Evolutionary conservation across 2,329 filamentous ascomycete genomes (phyloP).

Genomic region (Penicillium crustosum): DNA sequence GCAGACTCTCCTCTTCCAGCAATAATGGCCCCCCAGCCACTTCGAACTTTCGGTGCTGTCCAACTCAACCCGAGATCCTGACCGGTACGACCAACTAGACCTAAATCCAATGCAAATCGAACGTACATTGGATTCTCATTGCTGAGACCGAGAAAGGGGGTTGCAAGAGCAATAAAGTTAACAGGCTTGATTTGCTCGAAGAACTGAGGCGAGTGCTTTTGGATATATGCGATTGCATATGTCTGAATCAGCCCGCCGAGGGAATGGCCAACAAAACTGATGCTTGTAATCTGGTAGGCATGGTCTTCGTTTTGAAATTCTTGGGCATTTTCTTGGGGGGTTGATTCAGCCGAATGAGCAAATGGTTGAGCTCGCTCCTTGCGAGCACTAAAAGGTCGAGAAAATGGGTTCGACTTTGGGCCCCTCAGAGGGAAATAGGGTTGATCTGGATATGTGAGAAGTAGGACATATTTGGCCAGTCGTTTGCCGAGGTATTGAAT

Average conservation of each 20-base stretch:
- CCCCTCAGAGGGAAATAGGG: constrained; percentile 72
- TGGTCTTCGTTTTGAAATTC: constrained; percentile 42
- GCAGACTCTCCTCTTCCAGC: constrained; percentile 67
- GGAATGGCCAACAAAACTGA: constrained; percentile 92
- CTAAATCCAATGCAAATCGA: constrained; percentile 94
- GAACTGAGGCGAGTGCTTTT: constrained; percentile 90
- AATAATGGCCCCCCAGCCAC: constrained; percentile 85
- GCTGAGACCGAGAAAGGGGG: constrained; percentile 85
- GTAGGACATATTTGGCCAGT: constrained; percentile 84
- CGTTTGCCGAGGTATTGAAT: constrained; percentile 97
- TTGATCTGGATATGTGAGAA: constrained; percentile 91
- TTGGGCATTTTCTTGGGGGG: constrained; percentile 41
- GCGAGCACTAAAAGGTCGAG: constrained; percentile 49
- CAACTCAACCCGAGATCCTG: constrained; percentile 94
- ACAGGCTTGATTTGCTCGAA: constrained; percentile 82
- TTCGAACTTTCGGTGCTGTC: constrained; percentile 81
- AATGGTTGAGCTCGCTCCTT: constrained; percentile 33
- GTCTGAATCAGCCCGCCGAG: constrained; percentile 87
- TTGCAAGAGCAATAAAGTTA: constrained; percentile 86
- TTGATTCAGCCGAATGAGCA: constrained; percentile 41
- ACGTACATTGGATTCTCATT: constrained; percentile 98
- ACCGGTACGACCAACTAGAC: constrained; percentile 90
- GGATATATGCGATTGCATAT: constrained; percentile 93
- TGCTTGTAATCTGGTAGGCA: constrained; percentile 83
- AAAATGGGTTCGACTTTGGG: constrained; percentile 50